These are phyloP conservation scores for Heimioporus sp. DNA, from an alignment of 768 basidiomycete genomes.

Conservation along the genomic window DNA sequence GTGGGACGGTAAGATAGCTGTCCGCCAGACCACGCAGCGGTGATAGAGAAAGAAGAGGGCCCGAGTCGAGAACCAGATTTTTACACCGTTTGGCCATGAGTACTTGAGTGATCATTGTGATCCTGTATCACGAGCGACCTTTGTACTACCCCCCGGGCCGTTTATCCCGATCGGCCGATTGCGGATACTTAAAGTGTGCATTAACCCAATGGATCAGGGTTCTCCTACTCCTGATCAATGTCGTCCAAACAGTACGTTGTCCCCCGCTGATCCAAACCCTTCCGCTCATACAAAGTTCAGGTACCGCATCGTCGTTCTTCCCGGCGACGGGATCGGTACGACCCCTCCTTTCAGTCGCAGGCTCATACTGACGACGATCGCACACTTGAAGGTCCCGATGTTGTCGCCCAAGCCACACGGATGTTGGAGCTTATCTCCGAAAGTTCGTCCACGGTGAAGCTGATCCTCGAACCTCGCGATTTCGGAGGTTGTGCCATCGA, in stretches of 20 bases:
- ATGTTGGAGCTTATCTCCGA: constrained; percentile 74
- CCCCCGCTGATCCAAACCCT: constrained; percentile 7
- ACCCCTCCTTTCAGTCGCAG: neutral
- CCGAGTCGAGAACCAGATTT: constrained; percentile 89
- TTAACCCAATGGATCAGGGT: too few relatives aligned
- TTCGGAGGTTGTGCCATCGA: constrained; percentile 97
- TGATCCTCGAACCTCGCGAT: constrained; percentile 70
- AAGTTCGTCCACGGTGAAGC: constrained; percentile 59
- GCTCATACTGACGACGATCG: neutral
- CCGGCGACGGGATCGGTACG: constrained; percentile 97
- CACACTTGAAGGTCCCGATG: constrained; percentile 72
- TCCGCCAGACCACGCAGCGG: constrained; percentile 88
- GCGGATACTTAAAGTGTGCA: too few relatives aligned
- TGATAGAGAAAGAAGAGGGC: constrained; percentile 84
- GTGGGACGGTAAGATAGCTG: constrained; percentile 83
- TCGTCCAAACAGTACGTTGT: constrained; percentile 42
- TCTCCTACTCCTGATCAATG: constrained; percentile 29
- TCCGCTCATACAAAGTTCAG: constrained; percentile 36
- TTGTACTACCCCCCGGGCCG: neutral
- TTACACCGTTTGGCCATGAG: constrained; percentile 56
- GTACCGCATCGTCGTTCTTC: constrained; percentile 84
- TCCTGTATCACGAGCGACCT: too few relatives aligned
- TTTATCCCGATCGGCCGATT: neutral
- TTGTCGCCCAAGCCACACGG: constrained; percentile 79
- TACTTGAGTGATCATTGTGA: neutral